Percentiles rank a stretch among this genome's conserved stretches.
Evolutionary conservation across 1,284 basidiomycete species (phyloP).

Genomic region (Puccinia coronata): DNA sequence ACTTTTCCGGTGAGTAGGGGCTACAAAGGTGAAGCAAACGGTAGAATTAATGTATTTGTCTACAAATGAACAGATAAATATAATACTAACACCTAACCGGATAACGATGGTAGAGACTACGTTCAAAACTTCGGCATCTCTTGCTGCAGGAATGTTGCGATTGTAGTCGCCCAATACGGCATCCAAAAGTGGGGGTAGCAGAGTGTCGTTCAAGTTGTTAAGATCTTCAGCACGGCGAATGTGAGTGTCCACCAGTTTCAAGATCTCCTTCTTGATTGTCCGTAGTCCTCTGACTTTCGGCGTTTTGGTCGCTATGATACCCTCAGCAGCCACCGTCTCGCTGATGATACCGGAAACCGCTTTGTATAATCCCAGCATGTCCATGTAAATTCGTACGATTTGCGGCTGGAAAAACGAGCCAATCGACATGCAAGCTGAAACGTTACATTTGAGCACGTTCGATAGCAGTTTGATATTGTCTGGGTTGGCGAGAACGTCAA

Average conservation of each 20-base stretch:
- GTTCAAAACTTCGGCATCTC: slow-evolving; percentile 96
- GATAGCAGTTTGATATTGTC: slow-evolving; percentile 97
- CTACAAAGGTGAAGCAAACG: slow-evolving; percentile 55
- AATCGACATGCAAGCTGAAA: slow-evolving; percentile 94
- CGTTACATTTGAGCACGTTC: slow-evolving; percentile 98
- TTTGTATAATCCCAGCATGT: slow-evolving; percentile 98
- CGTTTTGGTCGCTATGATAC: slow-evolving; percentile 91
- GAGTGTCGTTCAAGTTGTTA: slow-evolving; percentile 83
- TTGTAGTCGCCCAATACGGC: slow-evolving; percentile 96
- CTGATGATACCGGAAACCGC: slow-evolving; percentile 97
- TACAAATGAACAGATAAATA: not conserved
- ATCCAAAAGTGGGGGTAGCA: slow-evolving; percentile 94
- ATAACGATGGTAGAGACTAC: slow-evolving; percentile 96
- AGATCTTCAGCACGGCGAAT: slow-evolving; percentile 95
- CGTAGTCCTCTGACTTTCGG: slow-evolving; percentile 91
- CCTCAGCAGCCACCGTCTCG: slow-evolving; percentile 74
- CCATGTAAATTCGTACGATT: slow-evolving; percentile 91
- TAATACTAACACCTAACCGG: slow-evolving; percentile 67
- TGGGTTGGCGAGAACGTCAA: slow-evolving; percentile 84
- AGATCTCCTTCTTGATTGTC: slow-evolving; percentile 98
- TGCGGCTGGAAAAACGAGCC: slow-evolving; percentile 97
- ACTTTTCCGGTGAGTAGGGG: slow-evolving; percentile 87
- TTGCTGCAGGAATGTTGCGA: slow-evolving; percentile 85
- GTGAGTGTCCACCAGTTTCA: slow-evolving; percentile 94
- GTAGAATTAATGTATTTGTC: not conserved